These are phyloP conservation scores for Fraxinus ornus DNA, from an alignment of 305 asterid species.

Conservation along the genomic window DNA sequence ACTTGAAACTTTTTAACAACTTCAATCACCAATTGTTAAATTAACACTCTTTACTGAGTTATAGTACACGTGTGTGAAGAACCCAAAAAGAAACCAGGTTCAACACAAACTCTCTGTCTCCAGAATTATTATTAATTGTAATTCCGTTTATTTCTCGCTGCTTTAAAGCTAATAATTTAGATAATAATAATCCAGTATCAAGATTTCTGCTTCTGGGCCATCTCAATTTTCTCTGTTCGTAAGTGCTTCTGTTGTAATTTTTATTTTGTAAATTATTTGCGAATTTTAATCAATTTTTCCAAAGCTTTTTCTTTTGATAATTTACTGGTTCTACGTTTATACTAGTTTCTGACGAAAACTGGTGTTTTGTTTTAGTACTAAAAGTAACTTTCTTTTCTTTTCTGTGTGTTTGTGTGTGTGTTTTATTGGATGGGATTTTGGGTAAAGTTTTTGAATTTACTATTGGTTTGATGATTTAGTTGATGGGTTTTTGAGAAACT, in stretches of 20 bases:
- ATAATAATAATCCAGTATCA: neutral
- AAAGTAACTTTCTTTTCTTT: neutral
- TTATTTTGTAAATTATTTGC: neutral
- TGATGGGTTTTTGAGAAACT: constrained; percentile 12
- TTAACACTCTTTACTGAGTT: neutral
- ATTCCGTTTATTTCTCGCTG: neutral
- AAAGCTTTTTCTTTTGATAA: neutral
- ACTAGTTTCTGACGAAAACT: constrained; percentile 6
- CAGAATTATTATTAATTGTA: neutral
- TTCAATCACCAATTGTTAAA: neutral
- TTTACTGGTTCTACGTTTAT: constrained; percentile 6
- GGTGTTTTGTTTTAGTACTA: neutral
- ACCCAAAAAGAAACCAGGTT: neutral
- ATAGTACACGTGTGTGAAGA: neutral
- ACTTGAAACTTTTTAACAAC: neutral
- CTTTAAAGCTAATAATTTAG: neutral
- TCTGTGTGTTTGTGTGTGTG: neutral
- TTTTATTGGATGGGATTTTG: neutral
- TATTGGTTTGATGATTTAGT: neutral
- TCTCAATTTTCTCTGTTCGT: neutral
- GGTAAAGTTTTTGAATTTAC: neutral
- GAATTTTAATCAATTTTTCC: neutral
- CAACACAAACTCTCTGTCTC: neutral
- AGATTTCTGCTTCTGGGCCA: constrained; percentile 4
- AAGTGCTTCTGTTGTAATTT: neutral